Conservation (phyloP, 345 rosid species). For the Murraya paniculata region DNA sequence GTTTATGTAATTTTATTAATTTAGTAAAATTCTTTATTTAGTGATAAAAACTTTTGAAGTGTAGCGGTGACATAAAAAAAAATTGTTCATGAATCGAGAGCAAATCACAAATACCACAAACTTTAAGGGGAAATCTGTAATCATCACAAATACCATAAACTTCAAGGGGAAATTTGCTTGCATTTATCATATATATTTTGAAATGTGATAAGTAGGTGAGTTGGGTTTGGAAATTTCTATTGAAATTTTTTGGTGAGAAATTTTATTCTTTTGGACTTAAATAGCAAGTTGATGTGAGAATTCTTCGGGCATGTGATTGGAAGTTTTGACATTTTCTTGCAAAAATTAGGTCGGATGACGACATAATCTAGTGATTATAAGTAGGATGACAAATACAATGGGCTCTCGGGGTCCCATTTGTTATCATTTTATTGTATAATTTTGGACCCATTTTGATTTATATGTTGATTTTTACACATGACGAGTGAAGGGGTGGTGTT, state of each 20-base stretch:
- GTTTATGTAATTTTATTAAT: too few relatives aligned
- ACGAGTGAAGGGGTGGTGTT: not conserved
- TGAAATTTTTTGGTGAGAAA: not conserved
- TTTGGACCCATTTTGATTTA: not conserved
- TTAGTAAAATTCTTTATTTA: too few relatives aligned
- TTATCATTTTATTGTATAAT: not conserved
- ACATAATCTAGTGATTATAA: not conserved
- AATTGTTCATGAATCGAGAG: not conserved
- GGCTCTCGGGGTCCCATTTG: not conserved
- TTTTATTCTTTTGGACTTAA: not conserved
- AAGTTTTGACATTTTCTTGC: not conserved
- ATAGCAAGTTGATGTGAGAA: not conserved
- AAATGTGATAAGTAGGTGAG: not conserved
- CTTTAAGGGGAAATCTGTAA: too few relatives aligned
- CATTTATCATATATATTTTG: not conserved
- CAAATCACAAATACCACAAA: not conserved
- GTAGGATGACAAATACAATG: not conserved
- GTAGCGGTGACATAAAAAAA: not conserved
- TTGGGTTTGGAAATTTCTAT: not conserved
- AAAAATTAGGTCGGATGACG: not conserved
- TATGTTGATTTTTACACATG: not conserved
- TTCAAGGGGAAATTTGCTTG: too few relatives aligned
- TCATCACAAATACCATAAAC: too few relatives aligned
- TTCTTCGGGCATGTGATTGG: not conserved
- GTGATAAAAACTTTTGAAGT: not conserved